phyloP scores from a whole-genome alignment of 805 yeast species.

The Candida orba region DNA sequence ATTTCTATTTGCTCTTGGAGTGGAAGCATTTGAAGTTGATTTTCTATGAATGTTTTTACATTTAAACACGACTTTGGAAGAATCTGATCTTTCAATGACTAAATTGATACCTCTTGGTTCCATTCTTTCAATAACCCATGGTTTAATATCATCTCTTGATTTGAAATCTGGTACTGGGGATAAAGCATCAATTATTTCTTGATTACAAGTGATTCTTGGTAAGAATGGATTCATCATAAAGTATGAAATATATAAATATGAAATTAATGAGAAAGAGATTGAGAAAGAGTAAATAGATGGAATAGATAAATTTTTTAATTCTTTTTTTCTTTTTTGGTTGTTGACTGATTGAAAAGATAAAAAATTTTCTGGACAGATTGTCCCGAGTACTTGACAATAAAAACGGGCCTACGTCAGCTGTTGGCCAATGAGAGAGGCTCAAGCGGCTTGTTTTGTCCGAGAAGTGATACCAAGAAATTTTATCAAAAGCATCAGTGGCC shows the following conservation, averaged over 20 bases:
- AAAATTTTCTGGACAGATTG: background rate
- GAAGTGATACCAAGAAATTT: conserved; percentile 8
- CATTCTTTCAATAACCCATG: conserved; percentile 20
- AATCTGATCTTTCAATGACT: conserved; percentile 28
- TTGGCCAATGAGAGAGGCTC: background rate
- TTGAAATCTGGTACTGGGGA: conserved; percentile 21
- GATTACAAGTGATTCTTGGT: conserved; percentile 14
- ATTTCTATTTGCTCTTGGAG: conserved; percentile 6
- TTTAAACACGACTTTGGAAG: conserved; percentile 26
- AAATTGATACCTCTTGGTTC: conserved; percentile 18
- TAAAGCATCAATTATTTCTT: conserved; percentile 21
- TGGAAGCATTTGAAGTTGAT: conserved; percentile 1
- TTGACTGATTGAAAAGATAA: conserved; percentile 13
- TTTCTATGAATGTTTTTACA: conserved; percentile 25
- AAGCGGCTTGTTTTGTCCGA: conserved; percentile 1
- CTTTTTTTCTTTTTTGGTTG: too few relatives aligned
- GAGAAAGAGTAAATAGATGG: background rate
- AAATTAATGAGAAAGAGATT: background rate
- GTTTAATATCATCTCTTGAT: conserved; percentile 21
- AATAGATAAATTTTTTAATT: background rate
- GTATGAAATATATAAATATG: too few relatives aligned
- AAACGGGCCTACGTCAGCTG: too few relatives aligned
- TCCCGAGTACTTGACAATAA: background rate
- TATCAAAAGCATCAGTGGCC: conserved; percentile 23
- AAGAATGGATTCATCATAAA: background rate